phyloP scores from a whole-genome alignment of 805 yeast genomes.

The Cyberlindnera galapagoensis region DNA sequence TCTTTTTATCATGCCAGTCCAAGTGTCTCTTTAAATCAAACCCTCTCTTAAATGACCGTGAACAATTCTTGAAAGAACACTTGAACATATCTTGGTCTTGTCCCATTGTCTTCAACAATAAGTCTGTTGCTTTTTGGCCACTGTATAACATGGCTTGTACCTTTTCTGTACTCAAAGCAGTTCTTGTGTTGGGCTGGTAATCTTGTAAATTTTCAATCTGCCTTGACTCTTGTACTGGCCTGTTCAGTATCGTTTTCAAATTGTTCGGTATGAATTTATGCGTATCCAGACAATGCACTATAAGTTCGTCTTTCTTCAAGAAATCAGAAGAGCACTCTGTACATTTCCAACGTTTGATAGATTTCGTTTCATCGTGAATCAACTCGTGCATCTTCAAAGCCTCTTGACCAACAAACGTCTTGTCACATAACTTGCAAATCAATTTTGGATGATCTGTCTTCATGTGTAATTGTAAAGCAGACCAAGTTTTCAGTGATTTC shows the following conservation, averaged over 20 bases:
- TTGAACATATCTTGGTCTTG: conserved; percentile 26
- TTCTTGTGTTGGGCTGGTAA: background rate
- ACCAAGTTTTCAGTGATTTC: conserved; percentile 60
- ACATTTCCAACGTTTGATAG: conserved; percentile 54
- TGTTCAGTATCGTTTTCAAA: too few species aligned
- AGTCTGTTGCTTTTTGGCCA: conserved; percentile 23
- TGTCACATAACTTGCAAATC: conserved; percentile 58
- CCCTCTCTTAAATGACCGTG: conserved; percentile 43
- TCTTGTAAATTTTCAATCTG: background rate
- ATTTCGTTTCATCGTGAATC: conserved; percentile 49
- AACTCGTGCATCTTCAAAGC: conserved; percentile 72
- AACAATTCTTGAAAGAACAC: conserved; percentile 48
- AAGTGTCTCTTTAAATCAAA: conserved; percentile 45
- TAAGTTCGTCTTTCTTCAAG: conserved; percentile 49
- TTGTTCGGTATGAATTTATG: conserved; percentile 27
- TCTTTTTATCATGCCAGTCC: conserved; percentile 41
- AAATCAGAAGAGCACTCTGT: conserved; percentile 44
- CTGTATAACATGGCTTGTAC: conserved; percentile 22
- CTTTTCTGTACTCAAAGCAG: conserved; percentile 12
- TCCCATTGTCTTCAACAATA: conserved; percentile 28
- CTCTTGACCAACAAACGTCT: conserved; percentile 63
- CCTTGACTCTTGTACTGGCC: background rate
- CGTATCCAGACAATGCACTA: conserved; percentile 47
- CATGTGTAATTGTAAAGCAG: conserved; percentile 63
- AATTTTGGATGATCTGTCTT: conserved; percentile 69